Conservation (phyloP, 2,329 filamentous ascomycete genomes). For the Aspergillus sclerotialis region DNA sequence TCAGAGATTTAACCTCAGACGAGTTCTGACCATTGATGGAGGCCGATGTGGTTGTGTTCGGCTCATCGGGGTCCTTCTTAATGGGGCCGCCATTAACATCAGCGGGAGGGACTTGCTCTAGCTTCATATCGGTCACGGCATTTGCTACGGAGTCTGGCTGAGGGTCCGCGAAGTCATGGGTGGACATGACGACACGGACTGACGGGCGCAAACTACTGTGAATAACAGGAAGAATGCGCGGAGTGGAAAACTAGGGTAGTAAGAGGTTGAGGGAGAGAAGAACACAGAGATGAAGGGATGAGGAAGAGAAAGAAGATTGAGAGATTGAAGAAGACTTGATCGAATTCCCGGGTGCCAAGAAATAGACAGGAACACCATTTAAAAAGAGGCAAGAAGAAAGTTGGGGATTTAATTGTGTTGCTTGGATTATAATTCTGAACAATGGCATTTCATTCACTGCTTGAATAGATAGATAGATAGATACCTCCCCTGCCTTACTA, state of each 20-base stretch:
- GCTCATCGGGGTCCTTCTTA: conserved; percentile 14
- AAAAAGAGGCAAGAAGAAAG: too few species aligned
- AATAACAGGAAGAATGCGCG: conserved; percentile 6
- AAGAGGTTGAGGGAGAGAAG: conserved; percentile 2
- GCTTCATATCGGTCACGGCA: conserved; percentile 31
- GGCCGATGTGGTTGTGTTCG: conserved; percentile 8
- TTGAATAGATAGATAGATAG: too few species aligned
- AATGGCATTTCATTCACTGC: too few species aligned
- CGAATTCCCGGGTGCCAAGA: conserved; percentile 14
- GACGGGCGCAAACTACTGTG: conserved; percentile 13
- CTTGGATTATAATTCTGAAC: too few species aligned
- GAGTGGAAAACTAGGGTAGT: conserved; percentile 2
- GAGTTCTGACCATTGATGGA: conserved; percentile 10
- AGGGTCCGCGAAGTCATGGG: conserved; percentile 35
- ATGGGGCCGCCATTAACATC: conserved; percentile 17
- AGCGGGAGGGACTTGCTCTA: conserved; percentile 19
- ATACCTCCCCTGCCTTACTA: too few species aligned
- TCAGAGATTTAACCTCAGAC: conserved; percentile 17
- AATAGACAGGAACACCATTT: conserved; percentile 5
- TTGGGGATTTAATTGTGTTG: too few species aligned
- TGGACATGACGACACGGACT: conserved; percentile 36
- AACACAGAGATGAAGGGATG: conserved; percentile 3
- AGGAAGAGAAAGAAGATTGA: conserved; percentile 6
- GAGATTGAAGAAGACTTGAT: conserved; percentile 6
- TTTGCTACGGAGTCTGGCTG: conserved; percentile 27